Percentiles rank a stretch among this genome's conserved stretches.
Conservation (phyloP, 1,284 basidiomycete species). For the Mycena sp. region DNA sequence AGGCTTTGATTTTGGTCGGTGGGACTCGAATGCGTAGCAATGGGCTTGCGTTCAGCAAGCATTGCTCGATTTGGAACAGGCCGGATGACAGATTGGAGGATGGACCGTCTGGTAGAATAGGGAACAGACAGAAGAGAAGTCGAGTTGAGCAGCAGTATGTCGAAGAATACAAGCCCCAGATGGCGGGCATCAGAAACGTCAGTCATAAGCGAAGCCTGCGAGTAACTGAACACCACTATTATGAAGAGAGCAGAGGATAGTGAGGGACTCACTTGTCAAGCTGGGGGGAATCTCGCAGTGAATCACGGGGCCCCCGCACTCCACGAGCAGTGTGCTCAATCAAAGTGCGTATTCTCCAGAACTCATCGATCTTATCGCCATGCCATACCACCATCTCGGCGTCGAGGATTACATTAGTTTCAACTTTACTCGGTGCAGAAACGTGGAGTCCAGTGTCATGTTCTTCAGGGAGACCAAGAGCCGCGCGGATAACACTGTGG, state of each 20-base stretch:
- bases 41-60: conserved; percentile 60
- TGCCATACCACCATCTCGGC: conserved; percentile 90
- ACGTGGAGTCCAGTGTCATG: background rate
- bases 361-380: conserved; percentile 71
- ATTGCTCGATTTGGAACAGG: conserved; percentile 66
- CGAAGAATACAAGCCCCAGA: conserved; percentile 87
- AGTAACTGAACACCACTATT: conserved; percentile 27
- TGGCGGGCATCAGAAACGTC: conserved; percentile 60
- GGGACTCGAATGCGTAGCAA: conserved; percentile 36
- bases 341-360: conserved; percentile 73
- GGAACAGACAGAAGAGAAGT: conserved; percentile 61
- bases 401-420: conserved; percentile 75
- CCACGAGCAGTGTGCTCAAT: conserved; percentile 66
- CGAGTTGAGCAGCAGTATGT: conserved; percentile 74
- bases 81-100: conserved; percentile 67
- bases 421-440: conserved; percentile 38
- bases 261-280: background rate
- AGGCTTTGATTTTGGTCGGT: conserved; percentile 43
- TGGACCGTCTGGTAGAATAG: conserved; percentile 66
- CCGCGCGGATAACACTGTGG: conserved; percentile 71
- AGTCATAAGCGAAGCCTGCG: conserved; percentile 57
- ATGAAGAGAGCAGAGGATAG: background rate
- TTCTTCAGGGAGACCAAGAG: conserved; percentile 58
- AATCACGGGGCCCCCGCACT: conserved; percentile 42
- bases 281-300: conserved; percentile 21